A percentile compares a stretch with the other conserved stretches of the same genome.
phyloP scores from a whole-genome alignment of 176 grass and related monocot genomes.

The Bolboschoenus planiculmis region DNA sequence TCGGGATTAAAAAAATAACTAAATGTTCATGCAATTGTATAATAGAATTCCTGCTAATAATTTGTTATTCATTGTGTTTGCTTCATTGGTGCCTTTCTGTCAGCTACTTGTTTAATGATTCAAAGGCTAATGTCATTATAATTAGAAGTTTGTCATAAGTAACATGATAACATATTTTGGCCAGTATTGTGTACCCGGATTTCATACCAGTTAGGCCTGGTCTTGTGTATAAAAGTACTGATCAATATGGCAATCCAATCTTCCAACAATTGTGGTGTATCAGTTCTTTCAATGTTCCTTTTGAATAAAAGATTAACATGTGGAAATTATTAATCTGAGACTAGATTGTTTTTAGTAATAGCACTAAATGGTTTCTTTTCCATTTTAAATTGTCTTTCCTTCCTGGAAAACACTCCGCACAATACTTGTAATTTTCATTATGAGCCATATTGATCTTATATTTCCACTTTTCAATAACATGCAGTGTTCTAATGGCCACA shows the following conservation, averaged over 20 bases:
- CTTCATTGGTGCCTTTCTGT: not conserved
- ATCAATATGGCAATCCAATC: not conserved
- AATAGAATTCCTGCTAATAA: not conserved
- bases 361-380: not conserved
- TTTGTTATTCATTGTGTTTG: not conserved
- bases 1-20: not conserved
- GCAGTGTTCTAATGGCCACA: constrained; percentile 93
- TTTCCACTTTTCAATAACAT: not conserved
- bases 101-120: not conserved
- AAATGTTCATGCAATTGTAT: not conserved
- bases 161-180: not conserved
- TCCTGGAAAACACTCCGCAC: not conserved
- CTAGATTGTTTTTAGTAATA: not conserved
- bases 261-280: not conserved
- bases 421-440: not conserved
- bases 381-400: not conserved
- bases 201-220: not conserved
- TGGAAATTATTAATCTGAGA: not conserved
- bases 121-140: not conserved
- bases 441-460: not conserved
- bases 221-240: not conserved
- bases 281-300: not conserved
- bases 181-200: not conserved
- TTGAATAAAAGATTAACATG: not conserved
- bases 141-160: not conserved